Evolutionary conservation across 2,329 filamentous ascomycete species (phyloP).

Genomic region (Thielaviopsis populi): DNA sequence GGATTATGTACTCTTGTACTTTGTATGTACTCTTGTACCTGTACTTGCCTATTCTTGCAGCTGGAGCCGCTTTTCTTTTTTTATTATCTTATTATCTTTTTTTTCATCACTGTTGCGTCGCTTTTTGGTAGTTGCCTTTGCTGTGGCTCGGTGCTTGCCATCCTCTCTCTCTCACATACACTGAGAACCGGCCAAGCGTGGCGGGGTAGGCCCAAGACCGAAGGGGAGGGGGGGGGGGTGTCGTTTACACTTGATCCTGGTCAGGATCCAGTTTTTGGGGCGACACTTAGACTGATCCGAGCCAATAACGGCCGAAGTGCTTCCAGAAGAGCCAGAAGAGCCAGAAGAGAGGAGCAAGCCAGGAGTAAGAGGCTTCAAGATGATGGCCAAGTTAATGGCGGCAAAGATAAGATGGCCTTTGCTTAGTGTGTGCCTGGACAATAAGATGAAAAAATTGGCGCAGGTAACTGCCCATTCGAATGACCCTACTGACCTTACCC

Average conservation of each 20-base stretch:
- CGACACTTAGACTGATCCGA: slow-evolving; percentile 11
- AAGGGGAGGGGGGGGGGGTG: background rate
- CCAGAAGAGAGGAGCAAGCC: background rate
- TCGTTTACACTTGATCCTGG: background rate
- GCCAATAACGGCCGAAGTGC: slow-evolving; percentile 17
- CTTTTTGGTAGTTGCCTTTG: background rate
- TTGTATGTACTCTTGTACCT: background rate
- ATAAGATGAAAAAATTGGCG: background rate
- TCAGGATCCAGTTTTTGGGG: background rate
- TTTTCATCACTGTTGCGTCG: no score
- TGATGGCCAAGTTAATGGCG: no score
- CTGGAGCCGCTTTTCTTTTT: background rate
- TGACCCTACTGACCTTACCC: no score
- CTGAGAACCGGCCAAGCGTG: no score
- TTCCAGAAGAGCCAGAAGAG: slow-evolving; percentile 4
- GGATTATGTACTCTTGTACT: background rate
- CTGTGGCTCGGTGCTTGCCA: background rate
- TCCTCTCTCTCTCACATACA: no score
- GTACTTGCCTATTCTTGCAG: background rate
- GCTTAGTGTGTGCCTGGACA: no score
- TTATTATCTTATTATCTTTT: no score
- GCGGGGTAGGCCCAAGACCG: background rate
- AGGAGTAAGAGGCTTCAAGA: background rate
- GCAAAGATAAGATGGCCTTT: no score
- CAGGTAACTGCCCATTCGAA: background rate